Evolutionary conservation across 768 basidiomycete genomes (phyloP).

Genomic region (Suillus lakei): DNA sequence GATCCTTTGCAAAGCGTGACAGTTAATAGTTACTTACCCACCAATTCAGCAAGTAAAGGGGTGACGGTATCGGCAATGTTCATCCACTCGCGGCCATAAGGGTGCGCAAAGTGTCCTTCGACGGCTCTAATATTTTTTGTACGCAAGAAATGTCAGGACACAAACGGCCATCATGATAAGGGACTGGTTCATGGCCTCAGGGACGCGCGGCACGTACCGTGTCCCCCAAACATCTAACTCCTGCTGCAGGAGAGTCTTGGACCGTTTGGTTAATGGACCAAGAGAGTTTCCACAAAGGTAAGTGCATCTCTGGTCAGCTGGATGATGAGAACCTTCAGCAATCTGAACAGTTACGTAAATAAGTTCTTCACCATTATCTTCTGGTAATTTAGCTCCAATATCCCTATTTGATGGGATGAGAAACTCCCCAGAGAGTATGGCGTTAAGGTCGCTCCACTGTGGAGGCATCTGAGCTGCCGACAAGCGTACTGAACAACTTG

Average conservation of each 20-base stretch:
- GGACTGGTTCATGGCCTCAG: neutral
- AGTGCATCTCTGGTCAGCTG: conserved; percentile 59
- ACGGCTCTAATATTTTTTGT: conserved; percentile 62
- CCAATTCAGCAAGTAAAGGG: conserved; percentile 76
- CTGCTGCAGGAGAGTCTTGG: conserved; percentile 73
- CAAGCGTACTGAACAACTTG: neutral
- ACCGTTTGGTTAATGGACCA: conserved; percentile 78
- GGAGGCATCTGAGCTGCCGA: conserved; percentile 17
- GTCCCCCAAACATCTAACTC: conserved; percentile 87
- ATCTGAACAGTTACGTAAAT: conserved; percentile 7
- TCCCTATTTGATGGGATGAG: conserved; percentile 57
- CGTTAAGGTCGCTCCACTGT: conserved; percentile 24
- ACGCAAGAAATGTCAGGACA: conserved; percentile 10
- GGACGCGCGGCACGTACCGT: conserved; percentile 45
- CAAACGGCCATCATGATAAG: conserved; percentile 20
- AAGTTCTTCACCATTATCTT: conserved; percentile 41
- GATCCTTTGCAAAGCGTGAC: neutral
- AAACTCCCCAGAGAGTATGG: conserved; percentile 56
- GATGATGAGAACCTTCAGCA: conserved; percentile 14
- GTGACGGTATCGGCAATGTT: conserved; percentile 73
- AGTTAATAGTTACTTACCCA: conserved; percentile 58
- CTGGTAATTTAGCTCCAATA: conserved; percentile 47
- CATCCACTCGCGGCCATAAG: conserved; percentile 84
- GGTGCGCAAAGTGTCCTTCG: conserved; percentile 88
- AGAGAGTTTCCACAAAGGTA: conserved; percentile 98